Percentiles rank a stretch among this genome's conserved stretches.
These are phyloP conservation scores for Diutina siamensis DNA, from an alignment of 1,139 yeast genomes.

Conservation along the genomic window DNA sequence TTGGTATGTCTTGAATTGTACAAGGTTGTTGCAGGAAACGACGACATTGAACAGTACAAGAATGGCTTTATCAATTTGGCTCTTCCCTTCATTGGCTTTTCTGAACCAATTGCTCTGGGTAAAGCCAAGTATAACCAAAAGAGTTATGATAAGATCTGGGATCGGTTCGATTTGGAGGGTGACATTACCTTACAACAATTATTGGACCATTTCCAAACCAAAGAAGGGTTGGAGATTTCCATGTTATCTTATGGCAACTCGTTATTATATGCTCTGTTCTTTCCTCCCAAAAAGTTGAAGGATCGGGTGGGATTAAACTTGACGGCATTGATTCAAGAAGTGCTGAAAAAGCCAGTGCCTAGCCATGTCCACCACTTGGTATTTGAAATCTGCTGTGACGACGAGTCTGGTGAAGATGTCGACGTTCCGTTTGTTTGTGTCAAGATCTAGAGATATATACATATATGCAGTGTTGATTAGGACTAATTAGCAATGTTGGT, in stretches of 20 bases:
- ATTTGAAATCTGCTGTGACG: conserved; percentile 88
- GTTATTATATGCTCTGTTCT: conserved; percentile 82
- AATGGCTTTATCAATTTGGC: conserved; percentile 93
- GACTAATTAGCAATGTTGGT: conserved; percentile 20
- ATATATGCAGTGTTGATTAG: too few relatives aligned
- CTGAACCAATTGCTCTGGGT: conserved; percentile 86
- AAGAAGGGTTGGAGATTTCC: conserved; percentile 77
- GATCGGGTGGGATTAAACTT: conserved; percentile 62
- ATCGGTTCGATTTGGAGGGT: conserved; percentile 73
- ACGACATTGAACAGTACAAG: conserved; percentile 77
- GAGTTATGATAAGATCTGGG: conserved; percentile 87
- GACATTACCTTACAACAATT: conserved; percentile 69
- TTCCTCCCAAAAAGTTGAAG: conserved; percentile 80
- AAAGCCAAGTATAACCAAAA: conserved; percentile 74
- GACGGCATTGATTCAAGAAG: conserved; percentile 65
- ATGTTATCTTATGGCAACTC: conserved; percentile 93
- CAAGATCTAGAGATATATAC: conserved; percentile 21
- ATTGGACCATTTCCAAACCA: conserved; percentile 60
- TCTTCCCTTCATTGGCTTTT: conserved; percentile 90
- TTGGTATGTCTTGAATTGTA: conserved; percentile 83
- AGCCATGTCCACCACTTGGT: conserved; percentile 63
- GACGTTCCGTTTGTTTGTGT: conserved; percentile 82
- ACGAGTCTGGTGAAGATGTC: conserved; percentile 85
- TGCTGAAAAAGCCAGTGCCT: conserved; percentile 79
- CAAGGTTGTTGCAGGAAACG: conserved; percentile 69